These are phyloP conservation scores for Trichoderma sp. DNA, from an alignment of 2,329 filamentous ascomycete species.

Conservation along the genomic window DNA sequence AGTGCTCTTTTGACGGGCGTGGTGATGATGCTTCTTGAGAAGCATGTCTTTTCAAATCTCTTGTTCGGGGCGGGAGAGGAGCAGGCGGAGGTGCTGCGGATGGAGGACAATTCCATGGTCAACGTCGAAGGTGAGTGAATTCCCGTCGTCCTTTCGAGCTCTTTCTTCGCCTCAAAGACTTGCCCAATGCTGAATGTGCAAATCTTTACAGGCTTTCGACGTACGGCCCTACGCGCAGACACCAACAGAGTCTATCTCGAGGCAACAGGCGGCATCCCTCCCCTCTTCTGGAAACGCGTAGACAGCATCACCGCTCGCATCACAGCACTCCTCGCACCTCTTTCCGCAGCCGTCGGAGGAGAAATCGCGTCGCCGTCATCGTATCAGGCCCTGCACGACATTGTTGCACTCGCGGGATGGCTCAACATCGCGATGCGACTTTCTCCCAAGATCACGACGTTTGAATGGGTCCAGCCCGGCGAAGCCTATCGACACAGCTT, in stretches of 20 bases:
- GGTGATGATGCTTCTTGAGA: conserved; percentile 38
- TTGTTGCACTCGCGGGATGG: conserved; percentile 40
- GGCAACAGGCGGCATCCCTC: conserved; percentile 31
- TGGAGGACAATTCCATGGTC: conserved; percentile 35
- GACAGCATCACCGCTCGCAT: conserved; percentile 36
- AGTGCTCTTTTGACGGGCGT: conserved; percentile 36
- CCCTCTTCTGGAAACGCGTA: conserved; percentile 39
- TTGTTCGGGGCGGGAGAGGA: conserved; percentile 39
- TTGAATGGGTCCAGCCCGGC: conserved; percentile 39
- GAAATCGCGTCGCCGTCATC: conserved; percentile 28
- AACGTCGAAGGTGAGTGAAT: conserved; percentile 35
- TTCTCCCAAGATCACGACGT: conserved; percentile 34
- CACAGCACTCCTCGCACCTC: conserved; percentile 35
- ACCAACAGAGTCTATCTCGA: conserved; percentile 36
- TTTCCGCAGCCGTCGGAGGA: conserved; percentile 32
- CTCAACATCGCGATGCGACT: conserved; percentile 36
- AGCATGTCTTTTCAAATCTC: conserved; percentile 36
- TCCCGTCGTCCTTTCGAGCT: neutral
- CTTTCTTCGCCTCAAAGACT: neutral
- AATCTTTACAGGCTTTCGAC: conserved; percentile 36
- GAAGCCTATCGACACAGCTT: conserved; percentile 33
- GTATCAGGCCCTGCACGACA: conserved; percentile 37
- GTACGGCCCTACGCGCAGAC: conserved; percentile 35
- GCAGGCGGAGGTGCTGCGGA: conserved; percentile 33
- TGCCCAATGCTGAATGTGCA: neutral